phyloP scores from a whole-genome alignment of 805 yeast genomes.

The Candida chilensis region DNA sequence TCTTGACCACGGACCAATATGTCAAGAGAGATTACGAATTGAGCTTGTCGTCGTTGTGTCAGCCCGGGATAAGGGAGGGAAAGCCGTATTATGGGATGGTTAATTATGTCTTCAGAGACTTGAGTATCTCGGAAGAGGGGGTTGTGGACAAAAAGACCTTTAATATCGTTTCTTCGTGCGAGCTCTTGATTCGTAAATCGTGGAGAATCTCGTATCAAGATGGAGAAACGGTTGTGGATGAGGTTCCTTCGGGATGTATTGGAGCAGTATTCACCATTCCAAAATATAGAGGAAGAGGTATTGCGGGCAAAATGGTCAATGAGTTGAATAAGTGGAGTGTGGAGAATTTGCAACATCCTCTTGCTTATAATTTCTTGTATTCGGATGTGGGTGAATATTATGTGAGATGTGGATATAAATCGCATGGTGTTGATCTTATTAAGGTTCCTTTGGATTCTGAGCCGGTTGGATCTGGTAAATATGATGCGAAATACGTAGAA shows the following conservation, averaged over 20 bases:
- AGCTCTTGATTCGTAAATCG: slow-evolving; percentile 19
- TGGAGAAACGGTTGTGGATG: slow-evolving; percentile 7
- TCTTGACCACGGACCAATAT: slow-evolving; percentile 21
- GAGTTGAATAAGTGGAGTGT: slow-evolving; percentile 15
- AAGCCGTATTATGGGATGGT: slow-evolving; percentile 3
- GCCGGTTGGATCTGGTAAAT: not conserved
- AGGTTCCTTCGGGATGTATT: slow-evolving; percentile 21
- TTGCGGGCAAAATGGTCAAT: slow-evolving; percentile 28
- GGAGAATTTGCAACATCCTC: slow-evolving; percentile 16
- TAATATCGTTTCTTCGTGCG: slow-evolving; percentile 14
- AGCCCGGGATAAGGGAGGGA: not conserved
- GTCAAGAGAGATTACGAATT: slow-evolving; percentile 16
- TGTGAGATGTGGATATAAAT: slow-evolving; percentile 23
- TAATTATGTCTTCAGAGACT: not conserved
- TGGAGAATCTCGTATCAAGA: slow-evolving; percentile 8
- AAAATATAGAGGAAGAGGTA: slow-evolving; percentile 24
- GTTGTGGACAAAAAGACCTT: not conserved
- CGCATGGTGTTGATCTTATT: slow-evolving; percentile 23
- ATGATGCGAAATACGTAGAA: slow-evolving; percentile 1
- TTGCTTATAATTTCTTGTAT: slow-evolving; percentile 27
- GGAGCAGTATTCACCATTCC: slow-evolving; percentile 32
- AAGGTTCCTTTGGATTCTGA: slow-evolving; percentile 10
- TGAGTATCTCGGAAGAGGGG: not conserved
- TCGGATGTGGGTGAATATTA: slow-evolving; percentile 36
- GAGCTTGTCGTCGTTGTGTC: slow-evolving; percentile 1